Percentiles rank a stretch among this genome's conserved stretches.
Conservation (phyloP, 2,329 filamentous ascomycete genomes). For the Ceratocystis huliohia region DNA sequence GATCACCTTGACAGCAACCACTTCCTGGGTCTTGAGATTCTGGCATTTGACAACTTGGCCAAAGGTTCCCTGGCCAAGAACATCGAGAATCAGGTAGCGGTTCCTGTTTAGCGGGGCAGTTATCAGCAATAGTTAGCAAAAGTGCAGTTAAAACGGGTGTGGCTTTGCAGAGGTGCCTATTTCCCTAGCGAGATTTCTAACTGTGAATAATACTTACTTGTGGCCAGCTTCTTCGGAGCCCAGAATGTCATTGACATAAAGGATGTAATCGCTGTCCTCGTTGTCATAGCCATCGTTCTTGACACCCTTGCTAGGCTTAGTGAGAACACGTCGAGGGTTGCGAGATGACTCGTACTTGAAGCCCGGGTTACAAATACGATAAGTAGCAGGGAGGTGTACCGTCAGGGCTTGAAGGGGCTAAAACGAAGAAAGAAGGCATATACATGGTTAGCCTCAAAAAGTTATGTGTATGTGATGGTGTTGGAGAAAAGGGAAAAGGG, state of each 20-base stretch:
- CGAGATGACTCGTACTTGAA: constrained; percentile 99
- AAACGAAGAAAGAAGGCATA: constrained; percentile 7
- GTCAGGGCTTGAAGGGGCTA: constrained; percentile 93
- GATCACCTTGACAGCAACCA: constrained; percentile 97
- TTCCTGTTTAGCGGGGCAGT: constrained; percentile 43
- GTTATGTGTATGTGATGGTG: too few species aligned
- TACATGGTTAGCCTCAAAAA: constrained; percentile 20
- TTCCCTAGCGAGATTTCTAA: not conserved
- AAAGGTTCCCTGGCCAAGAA: constrained; percentile 93
- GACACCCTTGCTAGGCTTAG: constrained; percentile 93
- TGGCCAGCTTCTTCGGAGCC: constrained; percentile 96
- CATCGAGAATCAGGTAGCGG: constrained; percentile 91
- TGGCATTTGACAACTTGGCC: constrained; percentile 98
- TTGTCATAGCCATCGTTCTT: constrained; percentile 99
- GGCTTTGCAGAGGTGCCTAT: not conserved
- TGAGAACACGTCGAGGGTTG: constrained; percentile 88
- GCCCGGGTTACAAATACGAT: constrained; percentile 92
- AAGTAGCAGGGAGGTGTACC: constrained; percentile 82
- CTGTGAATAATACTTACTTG: constrained; percentile 50
- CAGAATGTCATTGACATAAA: constrained; percentile 97
- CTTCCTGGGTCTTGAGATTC: constrained; percentile 94
- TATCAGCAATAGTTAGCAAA: not conserved
- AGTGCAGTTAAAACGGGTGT: not conserved
- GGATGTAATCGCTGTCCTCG: constrained; percentile 96
- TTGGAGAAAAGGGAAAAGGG: too few species aligned